A percentile compares a stretch with the other conserved stretches of the same genome.
These are phyloP conservation scores for Anthostomella pinea DNA, from an alignment of 2,329 filamentous ascomycete genomes.

Conservation along the genomic window DNA sequence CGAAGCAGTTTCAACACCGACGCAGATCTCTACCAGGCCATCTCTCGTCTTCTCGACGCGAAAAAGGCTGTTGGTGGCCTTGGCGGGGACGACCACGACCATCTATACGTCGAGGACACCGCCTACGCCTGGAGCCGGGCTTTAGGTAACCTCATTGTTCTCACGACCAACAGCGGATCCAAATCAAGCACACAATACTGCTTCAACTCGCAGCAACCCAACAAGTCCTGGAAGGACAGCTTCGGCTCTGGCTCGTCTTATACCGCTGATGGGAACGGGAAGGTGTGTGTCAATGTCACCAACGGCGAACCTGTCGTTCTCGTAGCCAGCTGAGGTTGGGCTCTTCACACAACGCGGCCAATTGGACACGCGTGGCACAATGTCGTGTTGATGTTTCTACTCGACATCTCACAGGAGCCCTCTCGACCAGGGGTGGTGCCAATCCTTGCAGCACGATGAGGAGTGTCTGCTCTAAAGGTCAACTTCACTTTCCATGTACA, in stretches of 20 bases:
- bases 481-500: too few relatives aligned
- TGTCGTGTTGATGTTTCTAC: too few relatives aligned
- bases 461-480: too few relatives aligned
- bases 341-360: too few relatives aligned
- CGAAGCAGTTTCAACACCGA: conserved; percentile 46
- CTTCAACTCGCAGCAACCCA: conserved; percentile 38
- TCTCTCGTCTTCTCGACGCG: conserved; percentile 43
- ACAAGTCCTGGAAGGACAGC: conserved; percentile 39
- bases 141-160: conserved; percentile 41
- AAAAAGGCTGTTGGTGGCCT: conserved; percentile 45
- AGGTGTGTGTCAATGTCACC: conserved; percentile 39
- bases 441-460: too few relatives aligned
- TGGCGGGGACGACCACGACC: conserved; percentile 40
- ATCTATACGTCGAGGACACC: conserved; percentile 39
- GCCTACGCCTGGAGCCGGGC: conserved; percentile 46
- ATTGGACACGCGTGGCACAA: too few relatives aligned
- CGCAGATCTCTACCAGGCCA: conserved; percentile 47
- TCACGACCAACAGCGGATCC: conserved; percentile 43
- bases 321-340: conserved; percentile 5
- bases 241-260: conserved; percentile 36
- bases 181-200: conserved; percentile 39
- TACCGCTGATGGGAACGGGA: conserved; percentile 37
- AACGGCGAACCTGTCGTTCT: conserved; percentile 44
- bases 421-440: too few relatives aligned
- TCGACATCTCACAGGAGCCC: too few relatives aligned